A percentile compares a stretch with the other conserved stretches of the same genome.
phyloP scores from a whole-genome alignment of 495 filamentous ascomycete species.

The Hypoxylon fuscum region DNA sequence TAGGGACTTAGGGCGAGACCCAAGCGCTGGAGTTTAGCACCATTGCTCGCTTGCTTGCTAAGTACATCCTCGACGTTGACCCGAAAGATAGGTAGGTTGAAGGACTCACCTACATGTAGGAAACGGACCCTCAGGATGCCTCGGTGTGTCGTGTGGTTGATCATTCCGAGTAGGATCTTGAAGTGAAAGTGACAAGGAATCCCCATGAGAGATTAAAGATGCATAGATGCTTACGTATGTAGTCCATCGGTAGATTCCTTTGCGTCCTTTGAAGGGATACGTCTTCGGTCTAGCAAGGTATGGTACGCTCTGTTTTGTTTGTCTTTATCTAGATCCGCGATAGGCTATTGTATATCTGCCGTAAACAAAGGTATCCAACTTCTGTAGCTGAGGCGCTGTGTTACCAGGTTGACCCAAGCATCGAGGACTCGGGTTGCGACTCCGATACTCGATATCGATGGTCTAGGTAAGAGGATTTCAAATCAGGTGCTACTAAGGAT shows the following conservation, averaged over 20 bases:
- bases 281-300: background rate
- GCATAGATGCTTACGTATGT: too few relatives aligned
- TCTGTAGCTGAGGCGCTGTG: conserved; percentile 5
- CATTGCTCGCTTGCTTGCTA: too few relatives aligned
- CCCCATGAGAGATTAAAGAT: too few relatives aligned
- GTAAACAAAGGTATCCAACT: conserved; percentile 13
- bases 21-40: too few relatives aligned
- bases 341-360: conserved; percentile 7
- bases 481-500: conserved; percentile 15
- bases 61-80: too few relatives aligned
- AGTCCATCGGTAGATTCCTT: background rate
- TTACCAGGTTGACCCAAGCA: conserved; percentile 28
- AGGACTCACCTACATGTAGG: background rate
- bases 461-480: conserved; percentile 19
- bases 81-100: background rate
- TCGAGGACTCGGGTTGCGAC: conserved; percentile 38
- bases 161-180: background rate
- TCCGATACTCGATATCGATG: conserved; percentile 24
- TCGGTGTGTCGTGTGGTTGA: background rate
- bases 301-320: background rate
- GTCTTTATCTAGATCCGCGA: background rate
- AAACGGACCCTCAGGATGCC: background rate
- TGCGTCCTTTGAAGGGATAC: background rate
- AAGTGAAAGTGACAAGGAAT: background rate
- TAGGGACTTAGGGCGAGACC: too few relatives aligned